Conservation (phyloP, 1,284 basidiomycete species). For the Pholiota adiposa region DNA sequence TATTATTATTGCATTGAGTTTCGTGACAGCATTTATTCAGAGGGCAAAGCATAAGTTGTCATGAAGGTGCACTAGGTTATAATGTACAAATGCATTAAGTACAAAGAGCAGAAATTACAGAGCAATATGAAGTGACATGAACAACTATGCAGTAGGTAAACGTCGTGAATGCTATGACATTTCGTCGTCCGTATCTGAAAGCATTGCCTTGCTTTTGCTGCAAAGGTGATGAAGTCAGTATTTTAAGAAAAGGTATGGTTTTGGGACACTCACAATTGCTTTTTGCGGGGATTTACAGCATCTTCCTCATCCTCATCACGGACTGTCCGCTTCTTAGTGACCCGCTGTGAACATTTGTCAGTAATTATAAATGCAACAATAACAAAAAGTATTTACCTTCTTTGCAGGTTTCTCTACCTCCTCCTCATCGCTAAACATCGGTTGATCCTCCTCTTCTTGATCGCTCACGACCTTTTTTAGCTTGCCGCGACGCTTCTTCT, state of each 20-base stretch:
- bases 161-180: constrained; percentile 37
- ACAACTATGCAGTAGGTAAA: not conserved
- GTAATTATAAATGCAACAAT: not conserved
- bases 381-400: constrained; percentile 50
- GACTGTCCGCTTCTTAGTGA: constrained; percentile 71
- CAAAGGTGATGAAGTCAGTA: constrained; percentile 8
- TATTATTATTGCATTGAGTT: not conserved
- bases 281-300: constrained; percentile 60
- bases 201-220: constrained; percentile 80
- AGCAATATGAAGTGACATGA: constrained; percentile 1
- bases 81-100: constrained; percentile 7
- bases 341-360: constrained; percentile 42
- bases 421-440: constrained; percentile 72
- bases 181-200: constrained; percentile 80
- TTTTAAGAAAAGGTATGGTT: too few species aligned
- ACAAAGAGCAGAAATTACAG: constrained; percentile 8
- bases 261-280: constrained; percentile 66
- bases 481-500: constrained; percentile 59
- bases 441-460: constrained; percentile 57
- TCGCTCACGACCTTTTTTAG: constrained; percentile 45
- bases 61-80: too few species aligned
- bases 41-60: too few species aligned
- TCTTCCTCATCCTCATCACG: constrained; percentile 80
- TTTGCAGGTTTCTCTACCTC: constrained; percentile 64
- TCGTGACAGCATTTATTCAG: too few species aligned